Percentiles rank a stretch among this genome's conserved stretches.
Evolutionary conservation across 2,329 filamentous ascomycete genomes (phyloP).

Genomic region (Aspergillus sp.): DNA sequence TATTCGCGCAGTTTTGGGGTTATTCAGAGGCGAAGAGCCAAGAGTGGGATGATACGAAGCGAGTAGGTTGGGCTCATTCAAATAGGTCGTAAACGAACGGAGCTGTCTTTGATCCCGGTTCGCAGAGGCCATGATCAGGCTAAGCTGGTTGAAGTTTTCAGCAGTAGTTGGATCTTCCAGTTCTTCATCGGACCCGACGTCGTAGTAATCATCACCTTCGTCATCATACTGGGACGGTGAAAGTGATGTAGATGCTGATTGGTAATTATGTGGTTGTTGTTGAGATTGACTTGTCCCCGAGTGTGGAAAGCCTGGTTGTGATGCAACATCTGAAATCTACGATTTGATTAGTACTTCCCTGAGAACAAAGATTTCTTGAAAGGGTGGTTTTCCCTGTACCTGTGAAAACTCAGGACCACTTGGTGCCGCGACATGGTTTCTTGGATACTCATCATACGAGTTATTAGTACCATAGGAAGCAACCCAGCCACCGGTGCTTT

Average conservation of each 20-base stretch:
- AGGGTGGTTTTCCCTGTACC: not conserved
- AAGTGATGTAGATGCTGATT: slow-evolving; percentile 9
- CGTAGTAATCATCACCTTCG: slow-evolving; percentile 62
- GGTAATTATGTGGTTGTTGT: not conserved
- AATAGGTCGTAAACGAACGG: slow-evolving; percentile 49
- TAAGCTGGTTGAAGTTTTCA: slow-evolving; percentile 38
- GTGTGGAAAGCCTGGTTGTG: not conserved
- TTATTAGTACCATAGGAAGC: not conserved
- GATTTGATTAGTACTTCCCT: not conserved
- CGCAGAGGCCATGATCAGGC: slow-evolving; percentile 46
- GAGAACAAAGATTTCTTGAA: not conserved
- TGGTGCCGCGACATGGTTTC: not conserved
- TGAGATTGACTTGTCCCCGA: not conserved
- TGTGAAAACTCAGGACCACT: not conserved
- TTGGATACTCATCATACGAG: not conserved
- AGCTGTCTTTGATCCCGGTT: slow-evolving; percentile 48
- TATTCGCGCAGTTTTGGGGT: slow-evolving; percentile 74
- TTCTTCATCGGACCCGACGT: slow-evolving; percentile 63
- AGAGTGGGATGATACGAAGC: slow-evolving; percentile 67
- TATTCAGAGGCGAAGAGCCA: slow-evolving; percentile 70
- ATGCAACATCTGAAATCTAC: not conserved
- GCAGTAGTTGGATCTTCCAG: slow-evolving; percentile 40
- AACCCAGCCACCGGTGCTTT: not conserved
- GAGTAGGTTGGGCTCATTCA: slow-evolving; percentile 52
- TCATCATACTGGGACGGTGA: slow-evolving; percentile 43